These are phyloP conservation scores for Arthrinium puccinioides DNA, from an alignment of 2,329 filamentous ascomycete species.

Conservation along the genomic window DNA sequence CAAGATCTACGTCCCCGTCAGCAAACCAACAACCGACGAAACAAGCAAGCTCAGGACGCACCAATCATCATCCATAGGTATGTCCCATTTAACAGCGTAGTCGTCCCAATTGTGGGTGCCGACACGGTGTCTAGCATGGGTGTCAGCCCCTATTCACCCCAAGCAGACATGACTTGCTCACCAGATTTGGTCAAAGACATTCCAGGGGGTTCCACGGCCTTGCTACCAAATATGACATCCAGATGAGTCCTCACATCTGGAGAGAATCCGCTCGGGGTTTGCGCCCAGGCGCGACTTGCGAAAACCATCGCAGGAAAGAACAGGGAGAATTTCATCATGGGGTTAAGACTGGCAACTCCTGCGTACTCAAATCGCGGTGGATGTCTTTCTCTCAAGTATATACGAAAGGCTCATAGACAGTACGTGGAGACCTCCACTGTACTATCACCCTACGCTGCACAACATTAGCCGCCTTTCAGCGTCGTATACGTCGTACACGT, in stretches of 20 bases:
- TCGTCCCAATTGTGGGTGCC: slow-evolving; percentile 19
- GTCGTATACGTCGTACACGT: too few relatives aligned
- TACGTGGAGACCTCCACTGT: too few relatives aligned
- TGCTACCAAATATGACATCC: slow-evolving; percentile 9
- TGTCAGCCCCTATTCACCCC: background rate
- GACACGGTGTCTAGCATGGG: slow-evolving; percentile 12
- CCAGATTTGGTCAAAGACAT: slow-evolving; percentile 15
- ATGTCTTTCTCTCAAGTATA: too few relatives aligned
- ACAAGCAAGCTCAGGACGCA: slow-evolving; percentile 1
- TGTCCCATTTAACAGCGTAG: slow-evolving; percentile 12
- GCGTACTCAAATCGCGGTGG: too few relatives aligned
- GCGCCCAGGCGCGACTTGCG: background rate
- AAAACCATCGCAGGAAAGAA: background rate
- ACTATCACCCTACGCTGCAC: too few relatives aligned
- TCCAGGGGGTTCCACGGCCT: slow-evolving; percentile 17
- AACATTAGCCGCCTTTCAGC: too few relatives aligned
- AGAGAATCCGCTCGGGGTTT: slow-evolving; percentile 4
- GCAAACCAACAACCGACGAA: background rate
- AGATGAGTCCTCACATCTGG: slow-evolving; percentile 3
- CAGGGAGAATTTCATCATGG: background rate
- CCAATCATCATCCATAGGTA: slow-evolving; percentile 23
- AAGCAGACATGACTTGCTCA: background rate
- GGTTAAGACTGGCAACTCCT: too few relatives aligned
- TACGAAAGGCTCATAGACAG: too few relatives aligned
- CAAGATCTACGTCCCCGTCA: slow-evolving; percentile 13